Conservation (phyloP, 345 rosid genomes). For the Lenwebbia sp. region DNA sequence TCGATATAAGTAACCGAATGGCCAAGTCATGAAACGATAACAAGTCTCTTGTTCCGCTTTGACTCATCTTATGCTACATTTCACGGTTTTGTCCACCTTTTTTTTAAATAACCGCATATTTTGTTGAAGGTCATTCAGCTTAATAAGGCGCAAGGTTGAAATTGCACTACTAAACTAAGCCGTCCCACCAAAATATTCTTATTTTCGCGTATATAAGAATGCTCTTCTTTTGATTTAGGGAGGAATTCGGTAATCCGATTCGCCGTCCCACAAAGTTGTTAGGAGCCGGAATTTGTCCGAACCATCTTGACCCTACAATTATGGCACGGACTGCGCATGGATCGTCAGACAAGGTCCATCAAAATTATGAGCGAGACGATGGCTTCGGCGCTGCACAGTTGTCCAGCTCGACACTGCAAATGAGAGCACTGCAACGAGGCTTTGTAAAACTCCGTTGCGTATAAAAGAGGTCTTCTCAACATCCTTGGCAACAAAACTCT, state of each 20-base stretch:
- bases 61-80: accelerated
- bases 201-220: background rate
- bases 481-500: background rate
- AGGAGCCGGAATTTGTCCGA: background rate
- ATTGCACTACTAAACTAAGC: background rate
- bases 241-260: background rate
- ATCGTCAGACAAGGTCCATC: background rate
- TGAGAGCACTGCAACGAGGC: background rate
- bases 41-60: background rate
- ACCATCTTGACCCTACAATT: background rate
- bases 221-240: background rate
- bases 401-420: background rate
- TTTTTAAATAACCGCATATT: background rate
- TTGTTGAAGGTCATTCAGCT: background rate
- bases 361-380: background rate
- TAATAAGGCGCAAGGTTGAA: background rate
- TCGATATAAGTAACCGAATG: background rate
- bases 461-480: background rate
- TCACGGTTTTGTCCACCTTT: background rate
- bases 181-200: background rate
- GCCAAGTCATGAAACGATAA: background rate
- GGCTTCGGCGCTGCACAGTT: background rate
- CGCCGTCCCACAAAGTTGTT: background rate
- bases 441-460: background rate
- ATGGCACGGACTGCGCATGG: background rate